Percentiles rank a stretch among this genome's conserved stretches.
Evolutionary conservation across 768 basidiomycete species (phyloP).

Genomic region (Boletus tomentosulus): DNA sequence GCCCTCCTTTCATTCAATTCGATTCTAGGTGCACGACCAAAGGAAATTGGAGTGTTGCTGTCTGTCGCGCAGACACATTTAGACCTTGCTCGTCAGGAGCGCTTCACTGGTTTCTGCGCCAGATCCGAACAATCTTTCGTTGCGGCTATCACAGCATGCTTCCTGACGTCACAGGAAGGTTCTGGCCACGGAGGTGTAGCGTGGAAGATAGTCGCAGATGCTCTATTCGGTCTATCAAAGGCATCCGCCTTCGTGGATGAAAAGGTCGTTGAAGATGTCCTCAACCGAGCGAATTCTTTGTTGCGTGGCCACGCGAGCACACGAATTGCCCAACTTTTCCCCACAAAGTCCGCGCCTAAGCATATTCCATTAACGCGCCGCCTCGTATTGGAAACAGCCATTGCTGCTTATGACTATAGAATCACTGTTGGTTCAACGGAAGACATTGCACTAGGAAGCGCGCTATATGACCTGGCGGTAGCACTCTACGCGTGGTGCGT

Average conservation of each 20-base stretch:
- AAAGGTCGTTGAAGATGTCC: conserved; percentile 30
- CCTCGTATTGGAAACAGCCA: conserved; percentile 46
- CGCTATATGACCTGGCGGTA: conserved; percentile 72
- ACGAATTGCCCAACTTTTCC: conserved; percentile 40
- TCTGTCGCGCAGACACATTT: conserved; percentile 71
- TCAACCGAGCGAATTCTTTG: conserved; percentile 35
- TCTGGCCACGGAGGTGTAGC: conserved; percentile 64
- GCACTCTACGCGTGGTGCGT: conserved; percentile 50
- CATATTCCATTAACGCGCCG: conserved; percentile 26
- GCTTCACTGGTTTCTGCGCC: conserved; percentile 62
- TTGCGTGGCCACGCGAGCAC: conserved; percentile 39
- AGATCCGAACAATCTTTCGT: conserved; percentile 74
- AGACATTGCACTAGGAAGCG: conserved; percentile 47
- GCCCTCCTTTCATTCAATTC: conserved; percentile 63
- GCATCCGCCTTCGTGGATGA: conserved; percentile 48
- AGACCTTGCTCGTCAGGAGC: conserved; percentile 63
- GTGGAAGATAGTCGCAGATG: conserved; percentile 86
- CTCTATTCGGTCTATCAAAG: conserved; percentile 60
- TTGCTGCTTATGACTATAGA: conserved; percentile 59
- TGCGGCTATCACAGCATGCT: conserved; percentile 48
- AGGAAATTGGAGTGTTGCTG: conserved; percentile 68
- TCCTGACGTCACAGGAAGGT: conserved; percentile 45
- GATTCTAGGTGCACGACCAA: conserved; percentile 52
- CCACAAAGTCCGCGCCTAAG: conserved; percentile 26
- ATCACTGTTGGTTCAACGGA: conserved; percentile 54